These are phyloP conservation scores for Solanum tarijense DNA, from an alignment of 257 asterid genomes.

Conservation along the genomic window DNA sequence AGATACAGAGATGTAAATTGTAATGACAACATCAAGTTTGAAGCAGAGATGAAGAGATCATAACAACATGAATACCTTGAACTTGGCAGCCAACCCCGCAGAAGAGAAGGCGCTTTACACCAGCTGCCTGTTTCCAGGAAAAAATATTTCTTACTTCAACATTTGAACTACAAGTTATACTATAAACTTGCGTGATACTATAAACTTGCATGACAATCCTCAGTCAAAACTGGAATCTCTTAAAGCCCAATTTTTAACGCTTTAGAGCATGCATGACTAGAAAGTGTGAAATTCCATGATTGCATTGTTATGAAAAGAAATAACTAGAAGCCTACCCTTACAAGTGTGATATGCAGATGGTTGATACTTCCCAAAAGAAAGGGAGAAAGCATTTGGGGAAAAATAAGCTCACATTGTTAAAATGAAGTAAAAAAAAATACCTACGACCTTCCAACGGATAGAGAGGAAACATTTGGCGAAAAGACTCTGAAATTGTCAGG, in stretches of 20 bases:
- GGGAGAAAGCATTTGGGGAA: neutral
- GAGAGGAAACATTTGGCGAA: neutral
- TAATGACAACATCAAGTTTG: conserved; percentile 21
- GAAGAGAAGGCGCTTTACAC: conserved; percentile 90
- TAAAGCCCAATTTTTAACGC: neutral
- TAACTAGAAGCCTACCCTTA: neutral
- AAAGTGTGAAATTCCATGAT: neutral
- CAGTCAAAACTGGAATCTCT: neutral
- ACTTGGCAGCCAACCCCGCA: conserved; percentile 99
- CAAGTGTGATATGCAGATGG: neutral
- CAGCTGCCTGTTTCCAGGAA: conserved; percentile 72
- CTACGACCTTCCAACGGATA: neutral
- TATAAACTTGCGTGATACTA: neutral
- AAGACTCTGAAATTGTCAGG: neutral
- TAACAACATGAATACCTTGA: conserved; percentile 53
- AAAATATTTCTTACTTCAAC: neutral
- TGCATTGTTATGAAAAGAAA: neutral
- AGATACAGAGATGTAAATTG: conserved; percentile 15
- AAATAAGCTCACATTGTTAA: neutral
- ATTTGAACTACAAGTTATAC: neutral
- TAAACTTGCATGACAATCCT: neutral
- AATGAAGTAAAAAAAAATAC: neutral
- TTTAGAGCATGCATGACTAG: neutral
- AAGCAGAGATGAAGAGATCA: conserved; percentile 1
- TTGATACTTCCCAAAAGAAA: neutral